These are phyloP conservation scores for Apiospora malaysiana DNA, from an alignment of 2,329 filamentous ascomycete genomes.

Conservation along the genomic window DNA sequence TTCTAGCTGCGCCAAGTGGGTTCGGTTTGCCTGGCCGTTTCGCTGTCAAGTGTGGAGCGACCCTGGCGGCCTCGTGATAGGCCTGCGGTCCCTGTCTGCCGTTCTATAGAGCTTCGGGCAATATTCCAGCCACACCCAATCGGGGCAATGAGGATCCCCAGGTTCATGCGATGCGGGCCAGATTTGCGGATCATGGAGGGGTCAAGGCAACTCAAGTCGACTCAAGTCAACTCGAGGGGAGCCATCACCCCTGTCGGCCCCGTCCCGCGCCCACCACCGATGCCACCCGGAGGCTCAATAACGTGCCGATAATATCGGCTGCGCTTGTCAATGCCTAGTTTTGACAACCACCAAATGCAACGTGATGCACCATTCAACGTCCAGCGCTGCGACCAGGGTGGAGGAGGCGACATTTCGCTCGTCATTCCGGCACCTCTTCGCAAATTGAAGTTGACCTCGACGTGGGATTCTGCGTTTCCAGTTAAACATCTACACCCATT, in stretches of 20 bases:
- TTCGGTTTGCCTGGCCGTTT: not conserved
- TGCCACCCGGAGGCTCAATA: conserved; percentile 3
- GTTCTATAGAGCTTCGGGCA: not conserved
- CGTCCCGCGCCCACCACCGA: not conserved
- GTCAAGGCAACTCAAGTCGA: not conserved
- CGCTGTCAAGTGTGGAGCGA: not conserved
- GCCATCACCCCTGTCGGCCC: not conserved
- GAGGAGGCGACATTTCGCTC: not conserved
- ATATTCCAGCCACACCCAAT: not conserved
- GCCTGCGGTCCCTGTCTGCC: not conserved
- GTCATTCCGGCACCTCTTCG: not conserved
- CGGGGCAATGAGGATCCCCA: not conserved
- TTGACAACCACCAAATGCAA: not conserved
- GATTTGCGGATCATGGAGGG: not conserved
- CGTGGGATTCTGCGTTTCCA: not conserved
- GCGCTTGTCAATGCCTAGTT: not conserved
- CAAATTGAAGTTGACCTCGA: not conserved
- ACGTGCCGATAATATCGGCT: not conserved
- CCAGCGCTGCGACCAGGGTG: not conserved
- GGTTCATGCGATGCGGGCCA: not conserved
- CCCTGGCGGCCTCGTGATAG: not conserved
- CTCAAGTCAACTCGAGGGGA: not conserved
- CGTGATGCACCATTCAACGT: not conserved
- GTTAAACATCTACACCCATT: not conserved
- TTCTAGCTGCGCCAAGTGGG: conserved; percentile 11